Percentiles rank a stretch among this genome's conserved stretches.
Conservation (phyloP, 306 rosid genomes). For the Corylus americana region DNA sequence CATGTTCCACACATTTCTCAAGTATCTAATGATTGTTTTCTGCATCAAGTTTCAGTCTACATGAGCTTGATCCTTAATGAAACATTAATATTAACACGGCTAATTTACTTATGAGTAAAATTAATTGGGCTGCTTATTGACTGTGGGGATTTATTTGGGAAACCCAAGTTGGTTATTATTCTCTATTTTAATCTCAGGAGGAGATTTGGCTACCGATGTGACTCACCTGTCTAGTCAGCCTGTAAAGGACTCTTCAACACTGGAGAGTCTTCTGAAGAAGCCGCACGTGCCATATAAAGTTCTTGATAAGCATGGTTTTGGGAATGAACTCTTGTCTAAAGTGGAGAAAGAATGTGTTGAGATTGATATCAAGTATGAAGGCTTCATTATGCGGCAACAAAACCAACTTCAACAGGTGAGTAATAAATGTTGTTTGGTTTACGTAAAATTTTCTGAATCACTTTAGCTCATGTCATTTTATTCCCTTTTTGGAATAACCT, state of each 20-base stretch:
- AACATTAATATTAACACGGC: neutral
- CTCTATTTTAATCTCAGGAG: slow-evolving; percentile 50
- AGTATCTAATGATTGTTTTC: neutral
- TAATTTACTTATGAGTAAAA: neutral
- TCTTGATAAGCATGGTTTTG: slow-evolving; percentile 86
- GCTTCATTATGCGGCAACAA: slow-evolving; percentile 90
- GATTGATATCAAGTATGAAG: slow-evolving; percentile 93
- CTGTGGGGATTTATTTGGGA: neutral
- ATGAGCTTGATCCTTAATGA: neutral
- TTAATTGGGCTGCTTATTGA: neutral
- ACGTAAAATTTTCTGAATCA: neutral
- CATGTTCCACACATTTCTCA: neutral
- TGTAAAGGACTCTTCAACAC: slow-evolving; percentile 74
- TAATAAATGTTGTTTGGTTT: slow-evolving; percentile 7
- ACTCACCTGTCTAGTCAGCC: slow-evolving; percentile 72
- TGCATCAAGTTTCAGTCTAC: neutral
- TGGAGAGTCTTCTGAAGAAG: slow-evolving; percentile 97
- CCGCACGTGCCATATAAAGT: slow-evolving; percentile 78
- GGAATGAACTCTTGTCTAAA: slow-evolving; percentile 61
- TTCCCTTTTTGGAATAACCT: neutral
- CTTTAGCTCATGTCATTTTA: slow-evolving; percentile 5
- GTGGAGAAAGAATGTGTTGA: slow-evolving; percentile 86
- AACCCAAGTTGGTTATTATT: slow-evolving; percentile 5
- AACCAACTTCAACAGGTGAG: slow-evolving; percentile 89
- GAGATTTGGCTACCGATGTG: slow-evolving; percentile 79